Base-by-base conservation (phyloP, 345 rosid species). In the Salix udensis region DNA sequence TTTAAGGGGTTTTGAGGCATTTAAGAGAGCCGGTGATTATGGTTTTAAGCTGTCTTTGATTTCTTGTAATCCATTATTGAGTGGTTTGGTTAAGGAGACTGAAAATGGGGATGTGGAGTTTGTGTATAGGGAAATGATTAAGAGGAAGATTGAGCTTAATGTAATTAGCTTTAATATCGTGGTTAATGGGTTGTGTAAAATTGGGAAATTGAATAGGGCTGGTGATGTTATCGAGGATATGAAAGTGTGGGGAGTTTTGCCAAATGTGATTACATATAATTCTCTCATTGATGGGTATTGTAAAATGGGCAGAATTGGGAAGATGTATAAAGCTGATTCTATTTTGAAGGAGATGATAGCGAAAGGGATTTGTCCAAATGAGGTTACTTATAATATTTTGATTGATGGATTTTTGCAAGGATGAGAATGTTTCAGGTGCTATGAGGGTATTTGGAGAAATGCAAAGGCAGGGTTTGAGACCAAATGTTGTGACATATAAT, bases 351-450 rank as follows among this genome's bases (percentile, higher is more conserved):
- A 92, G 77, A 94, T 92, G 98, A 81, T 85, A 62, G 88, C 79
- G 64, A 83, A 55, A 76, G 82, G 85, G 28, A 82, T 92, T 67
- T 70, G 31, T 2, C 88, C 88, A 7, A 85, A 88, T 76, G 86
- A 82, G 86, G 73, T 87, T 52, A 92, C 94, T 18, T 94, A 82
- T 85, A 94, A 92, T 85, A 91, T 79, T 77, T 83, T 94, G 88
- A 91, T 91, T 42, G 86, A 91, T 82, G 95, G 98, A 31, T 92
- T 86, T 86, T 67, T 94, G 94, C 79, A 88, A 89, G 88, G 97
- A 94, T 80, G 89, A 72, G 18, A 91, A 89, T 67, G 72, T 84
- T 50, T 68, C 77, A 0, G 88, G 87, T 12, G 92, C 93, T 19
- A 67, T 84, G 84, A 88, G 85, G 83, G 82, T 87, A 78, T 86